Evolutionary conservation across 495 filamentous ascomycete genomes (phyloP).

Genomic region (Penicillium goetzii): DNA sequence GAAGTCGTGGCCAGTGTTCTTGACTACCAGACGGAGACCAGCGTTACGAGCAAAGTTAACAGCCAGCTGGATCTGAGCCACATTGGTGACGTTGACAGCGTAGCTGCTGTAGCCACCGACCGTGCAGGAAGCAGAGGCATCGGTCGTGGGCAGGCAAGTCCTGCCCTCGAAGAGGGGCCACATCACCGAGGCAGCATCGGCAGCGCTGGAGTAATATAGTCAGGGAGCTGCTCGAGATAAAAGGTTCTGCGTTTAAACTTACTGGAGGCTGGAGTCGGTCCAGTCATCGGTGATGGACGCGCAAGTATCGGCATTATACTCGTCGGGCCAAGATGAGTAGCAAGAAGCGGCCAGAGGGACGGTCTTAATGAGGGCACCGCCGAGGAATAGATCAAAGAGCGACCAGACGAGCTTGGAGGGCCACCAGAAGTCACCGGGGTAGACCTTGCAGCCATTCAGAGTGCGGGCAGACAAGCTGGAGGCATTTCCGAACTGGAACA

Average conservation of each 20-base stretch:
- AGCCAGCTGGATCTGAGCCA: conserved; percentile 58
- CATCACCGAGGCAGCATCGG: conserved; percentile 47
- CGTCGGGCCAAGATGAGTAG: conserved; percentile 50
- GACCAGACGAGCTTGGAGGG: conserved; percentile 45
- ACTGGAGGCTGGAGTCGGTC: conserved; percentile 41
- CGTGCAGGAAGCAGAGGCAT: conserved; percentile 49
- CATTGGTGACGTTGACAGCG: conserved; percentile 59
- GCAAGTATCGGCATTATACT: conserved; percentile 52
- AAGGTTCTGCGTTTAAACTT: conserved; percentile 1
- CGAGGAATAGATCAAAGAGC: conserved; percentile 50
- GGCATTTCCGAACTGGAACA: conserved; percentile 30
- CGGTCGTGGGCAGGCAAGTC: conserved; percentile 39
- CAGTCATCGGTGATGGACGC: conserved; percentile 28
- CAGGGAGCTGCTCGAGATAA: neutral
- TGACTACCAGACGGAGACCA: conserved; percentile 62
- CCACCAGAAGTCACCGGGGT: conserved; percentile 55
- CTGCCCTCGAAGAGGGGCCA: conserved; percentile 48
- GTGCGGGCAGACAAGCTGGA: conserved; percentile 11
- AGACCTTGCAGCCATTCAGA: conserved; percentile 49
- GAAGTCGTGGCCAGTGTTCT: conserved; percentile 75
- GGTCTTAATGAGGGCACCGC: conserved; percentile 58
- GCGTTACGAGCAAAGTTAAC: conserved; percentile 66
- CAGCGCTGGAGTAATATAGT: conserved; percentile 21
- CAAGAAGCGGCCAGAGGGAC: conserved; percentile 59
- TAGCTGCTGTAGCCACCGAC: conserved; percentile 62